These are phyloP conservation scores for Nannochloropsis salina DNA, from an alignment of 108 stramenopile species.

Conservation along the genomic window DNA sequence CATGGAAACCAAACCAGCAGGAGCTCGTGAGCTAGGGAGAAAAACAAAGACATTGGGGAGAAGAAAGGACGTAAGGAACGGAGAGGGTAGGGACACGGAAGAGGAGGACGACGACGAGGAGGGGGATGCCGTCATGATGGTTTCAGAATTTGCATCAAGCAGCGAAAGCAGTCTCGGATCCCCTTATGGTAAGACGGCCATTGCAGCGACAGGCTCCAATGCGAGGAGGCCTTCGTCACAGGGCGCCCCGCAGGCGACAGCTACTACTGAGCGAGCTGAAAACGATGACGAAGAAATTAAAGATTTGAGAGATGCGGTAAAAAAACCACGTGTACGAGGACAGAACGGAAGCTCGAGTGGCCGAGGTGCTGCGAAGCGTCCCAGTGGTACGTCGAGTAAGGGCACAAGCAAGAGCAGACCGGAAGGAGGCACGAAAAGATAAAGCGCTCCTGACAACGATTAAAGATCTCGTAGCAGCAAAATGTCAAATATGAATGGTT, in stretches of 20 bases:
- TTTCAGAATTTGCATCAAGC: slow-evolving; percentile 13
- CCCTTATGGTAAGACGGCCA: too few species aligned
- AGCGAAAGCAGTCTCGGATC: neutral
- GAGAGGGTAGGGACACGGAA: neutral
- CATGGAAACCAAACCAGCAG: too few species aligned
- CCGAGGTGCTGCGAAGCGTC: neutral
- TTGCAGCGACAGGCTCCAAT: neutral
- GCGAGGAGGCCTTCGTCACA: neutral
- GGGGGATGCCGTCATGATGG: slow-evolving; percentile 23
- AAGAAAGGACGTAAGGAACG: neutral
- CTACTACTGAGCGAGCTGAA: neutral
- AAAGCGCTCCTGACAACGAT: neutral
- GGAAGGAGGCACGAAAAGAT: neutral
- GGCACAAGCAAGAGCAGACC: neutral
- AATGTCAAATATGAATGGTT: neutral
- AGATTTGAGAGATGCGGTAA: neutral
- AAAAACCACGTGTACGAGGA: neutral
- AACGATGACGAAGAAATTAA: neutral
- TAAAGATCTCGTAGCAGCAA: neutral
- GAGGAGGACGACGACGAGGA: slow-evolving; percentile 28
- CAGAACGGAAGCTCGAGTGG: too few species aligned
- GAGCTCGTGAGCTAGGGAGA: neutral
- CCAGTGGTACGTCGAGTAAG: neutral
- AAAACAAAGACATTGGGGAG: neutral
- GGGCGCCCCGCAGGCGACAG: neutral